These are phyloP conservation scores for Conringia planisiliqua DNA, from an alignment of 345 rosid genomes.

Conservation along the genomic window DNA sequence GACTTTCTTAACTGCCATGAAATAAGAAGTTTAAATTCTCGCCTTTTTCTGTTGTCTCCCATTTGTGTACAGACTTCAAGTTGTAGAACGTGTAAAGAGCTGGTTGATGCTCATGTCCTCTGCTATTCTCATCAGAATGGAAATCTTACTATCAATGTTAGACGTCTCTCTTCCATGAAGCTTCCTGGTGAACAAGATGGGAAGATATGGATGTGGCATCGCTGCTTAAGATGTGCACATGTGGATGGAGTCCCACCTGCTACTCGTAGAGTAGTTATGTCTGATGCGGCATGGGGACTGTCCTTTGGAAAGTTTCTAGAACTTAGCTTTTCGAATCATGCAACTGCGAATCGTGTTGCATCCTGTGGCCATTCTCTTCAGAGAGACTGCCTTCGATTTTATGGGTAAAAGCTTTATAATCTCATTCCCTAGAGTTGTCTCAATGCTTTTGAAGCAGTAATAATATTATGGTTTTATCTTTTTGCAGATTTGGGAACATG, in stretches of 20 bases:
- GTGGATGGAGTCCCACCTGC: conserved; percentile 93
- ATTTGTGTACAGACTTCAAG: conserved; percentile 45
- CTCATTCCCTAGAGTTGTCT: background rate
- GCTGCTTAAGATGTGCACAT: conserved; percentile 85
- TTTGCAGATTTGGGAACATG: conserved; percentile 85
- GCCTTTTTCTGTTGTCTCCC: background rate
- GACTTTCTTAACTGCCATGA: background rate
- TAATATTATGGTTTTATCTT: background rate
- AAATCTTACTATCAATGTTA: conserved; percentile 89
- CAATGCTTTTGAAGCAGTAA: conserved; percentile 1
- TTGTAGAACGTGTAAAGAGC: conserved; percentile 74
- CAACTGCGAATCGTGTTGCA: conserved; percentile 97
- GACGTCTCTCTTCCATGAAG: conserved; percentile 57
- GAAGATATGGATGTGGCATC: conserved; percentile 99
- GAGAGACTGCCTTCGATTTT: conserved; percentile 93
- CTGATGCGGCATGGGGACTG: conserved; percentile 99
- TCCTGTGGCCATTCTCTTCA: conserved; percentile 98
- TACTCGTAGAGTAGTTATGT: conserved; percentile 93
- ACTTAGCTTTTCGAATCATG: conserved; percentile 94
- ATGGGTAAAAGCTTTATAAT: conserved; percentile 54
- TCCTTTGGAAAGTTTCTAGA: conserved; percentile 98
- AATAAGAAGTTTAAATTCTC: background rate
- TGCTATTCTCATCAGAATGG: conserved; percentile 98
- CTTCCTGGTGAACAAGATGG: conserved; percentile 93
- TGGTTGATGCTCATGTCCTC: conserved; percentile 81